Evolutionary conservation across 225 moss, liverwort and hornwort species (phyloP).

Genomic region (Pseudoscleropodium purum): DNA sequence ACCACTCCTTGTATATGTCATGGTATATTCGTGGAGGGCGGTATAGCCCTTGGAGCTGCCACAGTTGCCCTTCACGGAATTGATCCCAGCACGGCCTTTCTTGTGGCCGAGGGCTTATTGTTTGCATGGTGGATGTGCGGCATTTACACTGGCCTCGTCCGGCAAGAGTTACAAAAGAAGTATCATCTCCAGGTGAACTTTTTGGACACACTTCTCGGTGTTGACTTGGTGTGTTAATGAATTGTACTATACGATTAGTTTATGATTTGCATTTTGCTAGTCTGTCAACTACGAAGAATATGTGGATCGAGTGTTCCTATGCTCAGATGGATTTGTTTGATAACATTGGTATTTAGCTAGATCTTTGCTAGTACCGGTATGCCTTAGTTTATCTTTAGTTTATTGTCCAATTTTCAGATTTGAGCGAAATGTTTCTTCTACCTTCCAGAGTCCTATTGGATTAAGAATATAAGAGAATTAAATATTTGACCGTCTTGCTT

Average conservation of each 20-base stretch:
- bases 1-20: constrained; percentile 57
- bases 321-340: neutral
- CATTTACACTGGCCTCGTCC: constrained; percentile 52
- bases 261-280: neutral
- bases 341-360: neutral
- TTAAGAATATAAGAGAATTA: neutral
- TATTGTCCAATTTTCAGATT: neutral
- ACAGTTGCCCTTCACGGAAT: constrained; percentile 40
- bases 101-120: constrained; percentile 47
- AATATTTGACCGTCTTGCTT: neutral
- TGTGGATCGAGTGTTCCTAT: neutral
- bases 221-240: neutral
- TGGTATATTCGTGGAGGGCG: constrained; percentile 52
- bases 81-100: constrained; percentile 43
- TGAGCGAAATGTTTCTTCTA: neutral
- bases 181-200: constrained; percentile 52
- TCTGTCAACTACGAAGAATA: neutral
- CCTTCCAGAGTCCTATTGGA: neutral
- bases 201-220: neutral
- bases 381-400: neutral
- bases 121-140: constrained; percentile 75
- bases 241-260: neutral
- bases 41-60: constrained; percentile 44
- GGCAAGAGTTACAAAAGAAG: constrained; percentile 59
- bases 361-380: neutral